Evolutionary conservation across 805 yeast species (phyloP).

Genomic region (Lipomyces anomalus): DNA sequence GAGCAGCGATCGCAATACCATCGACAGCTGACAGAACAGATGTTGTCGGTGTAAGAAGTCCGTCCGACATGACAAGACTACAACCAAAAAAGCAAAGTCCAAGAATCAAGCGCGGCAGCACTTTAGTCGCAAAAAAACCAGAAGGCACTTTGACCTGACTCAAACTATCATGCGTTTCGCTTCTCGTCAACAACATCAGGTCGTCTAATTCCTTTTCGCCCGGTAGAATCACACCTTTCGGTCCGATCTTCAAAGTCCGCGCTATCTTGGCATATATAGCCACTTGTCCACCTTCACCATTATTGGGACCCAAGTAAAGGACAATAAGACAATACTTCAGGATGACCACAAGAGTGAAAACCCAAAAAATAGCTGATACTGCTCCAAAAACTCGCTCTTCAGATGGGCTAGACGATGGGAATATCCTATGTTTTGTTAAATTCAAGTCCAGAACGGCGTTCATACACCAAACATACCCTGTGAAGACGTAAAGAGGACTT

Average conservation of each 20-base stretch:
- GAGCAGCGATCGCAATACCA: conserved; percentile 51
- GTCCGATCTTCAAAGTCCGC: conserved; percentile 38
- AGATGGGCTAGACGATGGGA: conserved; percentile 33
- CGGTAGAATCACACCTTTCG: conserved; percentile 37
- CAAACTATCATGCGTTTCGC: conserved; percentile 31
- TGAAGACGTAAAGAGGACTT: conserved; percentile 50
- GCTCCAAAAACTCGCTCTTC: conserved; percentile 45
- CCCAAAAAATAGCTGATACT: conserved; percentile 49
- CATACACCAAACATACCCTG: conserved; percentile 25
- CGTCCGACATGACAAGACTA: conserved; percentile 53
- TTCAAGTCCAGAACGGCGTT: no score
- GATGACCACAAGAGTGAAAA: conserved; percentile 49
- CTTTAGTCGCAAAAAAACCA: conserved; percentile 29
- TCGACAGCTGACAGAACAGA: conserved; percentile 48
- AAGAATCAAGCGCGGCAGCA: conserved; percentile 30
- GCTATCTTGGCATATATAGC: conserved; percentile 59
- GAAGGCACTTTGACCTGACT: background rate
- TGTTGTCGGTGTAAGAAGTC: conserved; percentile 58
- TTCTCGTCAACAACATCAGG: conserved; percentile 35
- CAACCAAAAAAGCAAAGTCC: conserved; percentile 48
- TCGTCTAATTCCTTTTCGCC: conserved; percentile 36
- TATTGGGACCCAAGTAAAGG: conserved; percentile 47
- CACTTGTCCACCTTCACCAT: conserved; percentile 60
- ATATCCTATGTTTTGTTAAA: conserved; percentile 25
- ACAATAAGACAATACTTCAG: conserved; percentile 49